Conservation (phyloP, 257 asterid species). For the Phtheirospermum japonicum region DNA sequence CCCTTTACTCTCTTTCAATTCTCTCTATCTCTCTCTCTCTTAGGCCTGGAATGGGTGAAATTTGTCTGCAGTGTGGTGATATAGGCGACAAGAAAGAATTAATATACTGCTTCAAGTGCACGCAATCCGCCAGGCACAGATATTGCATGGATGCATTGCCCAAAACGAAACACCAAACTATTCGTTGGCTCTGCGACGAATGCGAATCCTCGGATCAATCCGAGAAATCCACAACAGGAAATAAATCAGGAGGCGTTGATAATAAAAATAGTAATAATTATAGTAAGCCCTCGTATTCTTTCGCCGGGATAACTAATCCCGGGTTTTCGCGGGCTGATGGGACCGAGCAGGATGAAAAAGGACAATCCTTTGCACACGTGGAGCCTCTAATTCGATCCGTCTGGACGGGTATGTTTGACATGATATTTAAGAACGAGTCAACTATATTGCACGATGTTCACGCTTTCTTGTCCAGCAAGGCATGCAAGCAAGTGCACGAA, state of each 20-base stretch:
- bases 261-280: too few species aligned
- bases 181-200: background rate
- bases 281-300: background rate
- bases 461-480: slow-evolving; percentile 33
- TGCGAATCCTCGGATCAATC: background rate
- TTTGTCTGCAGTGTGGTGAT: slow-evolving; percentile 11
- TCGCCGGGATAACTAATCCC: background rate
- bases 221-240: background rate
- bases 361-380: background rate
- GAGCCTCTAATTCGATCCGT: slow-evolving; percentile 18
- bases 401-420: slow-evolving; percentile 27
- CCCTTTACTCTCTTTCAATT: too few species aligned
- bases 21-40: background rate
- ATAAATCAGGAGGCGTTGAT: background rate
- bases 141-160: slow-evolving; percentile 3
- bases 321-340: background rate
- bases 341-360: background rate
- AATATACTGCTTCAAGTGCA: slow-evolving; percentile 2
- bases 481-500: slow-evolving; percentile 8
- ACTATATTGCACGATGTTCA: slow-evolving; percentile 1
- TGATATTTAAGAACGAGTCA: background rate
- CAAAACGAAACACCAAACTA: background rate
- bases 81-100: background rate
- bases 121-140: background rate
- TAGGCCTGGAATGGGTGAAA: background rate